These are phyloP conservation scores for Penicillium sp. DNA, from an alignment of 2,329 filamentous ascomycete genomes.

Conservation along the genomic window DNA sequence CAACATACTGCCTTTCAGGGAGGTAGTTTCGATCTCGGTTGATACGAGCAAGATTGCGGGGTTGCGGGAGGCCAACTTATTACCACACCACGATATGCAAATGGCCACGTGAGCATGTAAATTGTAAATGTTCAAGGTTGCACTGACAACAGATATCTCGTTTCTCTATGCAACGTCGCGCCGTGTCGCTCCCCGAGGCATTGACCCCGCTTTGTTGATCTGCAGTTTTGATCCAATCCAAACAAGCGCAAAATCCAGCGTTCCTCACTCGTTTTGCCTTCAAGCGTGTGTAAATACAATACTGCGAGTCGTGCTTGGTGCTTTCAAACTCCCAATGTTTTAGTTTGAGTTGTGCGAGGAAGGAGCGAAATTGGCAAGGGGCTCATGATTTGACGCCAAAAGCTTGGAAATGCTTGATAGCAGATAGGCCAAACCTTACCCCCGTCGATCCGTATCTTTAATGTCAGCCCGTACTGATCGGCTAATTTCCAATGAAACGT, in stretches of 20 bases:
- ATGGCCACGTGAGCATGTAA: not conserved
- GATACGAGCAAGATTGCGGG: not conserved
- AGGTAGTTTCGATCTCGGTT: not conserved
- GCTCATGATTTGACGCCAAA: not conserved
- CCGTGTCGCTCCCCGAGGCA: not conserved
- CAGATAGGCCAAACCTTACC: not conserved
- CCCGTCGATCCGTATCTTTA: not conserved
- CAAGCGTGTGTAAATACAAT: not conserved
- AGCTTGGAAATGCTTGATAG: not conserved
- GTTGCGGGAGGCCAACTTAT: not conserved
- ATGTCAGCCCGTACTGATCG: not conserved
- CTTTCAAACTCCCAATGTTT: not conserved
- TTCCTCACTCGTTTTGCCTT: not conserved
- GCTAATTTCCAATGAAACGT: not conserved
- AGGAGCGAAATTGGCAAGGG: not conserved
- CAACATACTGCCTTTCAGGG: conserved; percentile 23
- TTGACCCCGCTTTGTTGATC: conserved; percentile 2
- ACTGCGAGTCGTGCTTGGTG: not conserved
- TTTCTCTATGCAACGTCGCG: conserved; percentile 7
- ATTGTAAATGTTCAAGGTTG: not conserved
- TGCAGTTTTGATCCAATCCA: not conserved
- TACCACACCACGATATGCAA: not conserved
- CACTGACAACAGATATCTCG: not conserved
- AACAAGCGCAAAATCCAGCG: not conserved
- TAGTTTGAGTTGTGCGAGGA: not conserved